These are phyloP conservation scores for Trypanosoma scelopori DNA, from an alignment of 208 protist species.

Conservation along the genomic window DNA sequence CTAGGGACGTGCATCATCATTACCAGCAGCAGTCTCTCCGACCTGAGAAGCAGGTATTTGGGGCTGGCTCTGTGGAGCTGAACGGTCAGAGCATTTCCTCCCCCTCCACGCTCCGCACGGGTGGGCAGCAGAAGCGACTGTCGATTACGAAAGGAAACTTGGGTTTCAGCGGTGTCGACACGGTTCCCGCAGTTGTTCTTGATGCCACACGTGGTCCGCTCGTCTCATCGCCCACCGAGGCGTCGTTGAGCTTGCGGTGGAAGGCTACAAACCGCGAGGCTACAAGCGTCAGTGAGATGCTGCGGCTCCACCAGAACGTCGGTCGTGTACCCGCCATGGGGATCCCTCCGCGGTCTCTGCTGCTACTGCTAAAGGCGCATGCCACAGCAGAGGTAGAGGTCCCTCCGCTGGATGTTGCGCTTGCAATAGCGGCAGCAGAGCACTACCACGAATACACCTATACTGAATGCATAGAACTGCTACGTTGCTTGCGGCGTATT, in stretches of 20 bases:
- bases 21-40: slow-evolving; percentile 26
- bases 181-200: slow-evolving; percentile 61
- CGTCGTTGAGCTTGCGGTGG: slow-evolving; percentile 70
- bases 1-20: slow-evolving; percentile 19
- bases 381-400: slow-evolving; percentile 72
- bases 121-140: slow-evolving; percentile 18
- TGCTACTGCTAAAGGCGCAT: slow-evolving; percentile 66
- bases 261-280: slow-evolving; percentile 64
- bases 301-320: slow-evolving; percentile 52
- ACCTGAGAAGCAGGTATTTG: neutral
- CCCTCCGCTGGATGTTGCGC: slow-evolving; percentile 65
- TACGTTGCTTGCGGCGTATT: slow-evolving; percentile 78
- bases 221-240: slow-evolving; percentile 44
- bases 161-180: slow-evolving; percentile 74
- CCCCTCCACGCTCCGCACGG: slow-evolving; percentile 15
- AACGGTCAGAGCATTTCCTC: slow-evolving; percentile 16
- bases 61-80: slow-evolving; percentile 11
- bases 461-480: slow-evolving; percentile 72
- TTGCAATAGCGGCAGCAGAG: slow-evolving; percentile 76
- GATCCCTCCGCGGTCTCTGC: slow-evolving; percentile 50
- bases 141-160: slow-evolving; percentile 24
- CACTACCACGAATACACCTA: slow-evolving; percentile 62
- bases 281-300: slow-evolving; percentile 45
- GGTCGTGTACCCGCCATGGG: slow-evolving; percentile 48
- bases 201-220: slow-evolving; percentile 78